Percentiles rank a stretch among this genome's conserved stretches.
Evolutionary conservation across 345 rosid genomes (phyloP).

Genomic region (Litchi chinensis): DNA sequence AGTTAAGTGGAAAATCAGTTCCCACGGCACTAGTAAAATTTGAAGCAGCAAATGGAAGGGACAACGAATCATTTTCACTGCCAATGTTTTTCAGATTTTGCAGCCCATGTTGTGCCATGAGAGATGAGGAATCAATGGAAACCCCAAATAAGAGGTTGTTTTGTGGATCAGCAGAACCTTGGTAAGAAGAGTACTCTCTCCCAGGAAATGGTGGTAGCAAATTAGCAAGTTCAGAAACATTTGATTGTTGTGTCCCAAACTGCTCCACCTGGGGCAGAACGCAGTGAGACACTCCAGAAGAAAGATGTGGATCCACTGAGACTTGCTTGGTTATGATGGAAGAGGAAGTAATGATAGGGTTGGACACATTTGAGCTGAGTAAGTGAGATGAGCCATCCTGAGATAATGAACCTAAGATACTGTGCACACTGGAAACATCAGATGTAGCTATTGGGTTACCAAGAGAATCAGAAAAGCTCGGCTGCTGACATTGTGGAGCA

Average conservation of each 20-base stretch:
- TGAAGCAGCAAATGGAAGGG: conserved; percentile 40
- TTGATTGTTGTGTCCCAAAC: conserved; percentile 33
- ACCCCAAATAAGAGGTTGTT: conserved; percentile 49
- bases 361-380: conserved; percentile 32
- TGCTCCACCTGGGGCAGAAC: conserved; percentile 44
- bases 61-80: conserved; percentile 38
- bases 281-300: conserved; percentile 32
- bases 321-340: conserved; percentile 32
- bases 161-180: conserved; percentile 44
- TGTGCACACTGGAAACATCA: conserved; percentile 36
- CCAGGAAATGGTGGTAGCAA: conserved; percentile 51
- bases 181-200: conserved; percentile 42
- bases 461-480: conserved; percentile 35
- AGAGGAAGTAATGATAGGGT: conserved; percentile 30
- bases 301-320: conserved; percentile 28
- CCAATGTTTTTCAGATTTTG: conserved; percentile 38
- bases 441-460: conserved; percentile 29
- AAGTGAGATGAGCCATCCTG: conserved; percentile 38
- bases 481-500: conserved; percentile 36
- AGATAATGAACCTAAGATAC: conserved; percentile 36
- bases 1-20: conserved; percentile 40
- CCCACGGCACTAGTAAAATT: conserved; percentile 38
- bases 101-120: conserved; percentile 48
- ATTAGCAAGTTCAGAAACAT: conserved; percentile 37
- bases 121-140: conserved; percentile 45